Base-by-base conservation (phyloP, 768 basidiomycete genomes). In the Tylopilus sp. region DNA sequence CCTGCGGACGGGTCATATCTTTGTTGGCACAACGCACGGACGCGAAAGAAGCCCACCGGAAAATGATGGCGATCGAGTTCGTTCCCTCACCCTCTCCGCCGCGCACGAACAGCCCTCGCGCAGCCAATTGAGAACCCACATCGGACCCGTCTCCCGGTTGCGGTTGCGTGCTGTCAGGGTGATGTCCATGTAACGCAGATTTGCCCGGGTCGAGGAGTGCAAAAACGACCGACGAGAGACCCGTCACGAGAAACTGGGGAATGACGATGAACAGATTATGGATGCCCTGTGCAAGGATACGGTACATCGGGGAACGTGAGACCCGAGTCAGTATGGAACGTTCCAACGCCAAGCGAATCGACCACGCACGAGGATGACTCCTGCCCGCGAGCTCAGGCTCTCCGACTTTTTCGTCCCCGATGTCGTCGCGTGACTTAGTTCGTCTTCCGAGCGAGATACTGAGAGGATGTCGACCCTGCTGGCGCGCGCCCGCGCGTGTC, bases 221-320 rank as follows among this genome's bases (percentile, higher is more conserved):
- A 63, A 98, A 97, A 42, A 98, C 79, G 55, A 95, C 73, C 11
- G 93, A 83, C 1, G 92, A 85, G 6, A 98, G 69, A 22, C 85
- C 92, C 0, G 91, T 95, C 29, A 95, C 87, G 36, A 98, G 77
- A 71, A 98, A 95, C 64, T 98, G 96, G 0, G 96, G 96, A 8
- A 97, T 73, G 53, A 98, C 96, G 56, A 98, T 76, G 70, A 89
- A 96, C 53, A 97, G 81, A 63, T 97, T 98, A 71, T 98, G 94
- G 48, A 98, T 96, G 36, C 96, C 94, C 91, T 93, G 55, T 6
- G 14, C 11, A 38, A 9, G 13, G 37, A 22, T 16, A n/a, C n/a
- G n/a, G n/a, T n/a, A n/a, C n/a, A n/a, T n/a, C n/a, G n/a, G n/a
- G n/a, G n/a, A n/a, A n/a, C n/a, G n/a, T n/a, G n/a, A n/a, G n/a